A percentile compares a stretch with the other conserved stretches of the same genome.
Conservation (phyloP, 2,329 filamentous ascomycete species). For the Herpotrichia juniperi region DNA sequence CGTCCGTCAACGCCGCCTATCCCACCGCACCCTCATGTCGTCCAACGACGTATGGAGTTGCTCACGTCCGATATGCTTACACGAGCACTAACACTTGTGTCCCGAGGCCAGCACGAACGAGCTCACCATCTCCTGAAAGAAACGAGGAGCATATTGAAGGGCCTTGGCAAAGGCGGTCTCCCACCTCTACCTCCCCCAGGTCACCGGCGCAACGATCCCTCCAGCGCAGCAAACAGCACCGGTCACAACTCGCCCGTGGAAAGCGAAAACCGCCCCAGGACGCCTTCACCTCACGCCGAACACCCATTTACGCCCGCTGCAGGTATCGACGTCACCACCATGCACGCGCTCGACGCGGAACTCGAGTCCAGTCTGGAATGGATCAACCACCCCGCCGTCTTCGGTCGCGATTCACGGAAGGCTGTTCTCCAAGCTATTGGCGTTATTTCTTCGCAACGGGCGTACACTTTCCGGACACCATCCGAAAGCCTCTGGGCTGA, state of each 20-base stretch:
- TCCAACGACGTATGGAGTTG: constrained; percentile 96
- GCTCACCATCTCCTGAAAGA: constrained; percentile 91
- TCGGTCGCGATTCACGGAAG: constrained; percentile 91
- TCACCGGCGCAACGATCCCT: constrained; percentile 43
- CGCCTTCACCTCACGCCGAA: constrained; percentile 45
- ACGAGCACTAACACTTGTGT: constrained; percentile 86
- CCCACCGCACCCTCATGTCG: constrained; percentile 91
- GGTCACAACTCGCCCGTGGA: constrained; percentile 45
- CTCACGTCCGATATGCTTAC: constrained; percentile 98
- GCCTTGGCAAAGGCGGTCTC: constrained; percentile 90
- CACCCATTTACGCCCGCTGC: constrained; percentile 64
- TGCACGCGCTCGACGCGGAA: constrained; percentile 87
- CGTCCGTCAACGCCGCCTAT: constrained; percentile 71
- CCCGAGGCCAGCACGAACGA: constrained; percentile 89
- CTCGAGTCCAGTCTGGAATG: constrained; percentile 91
- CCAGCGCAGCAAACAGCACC: constrained; percentile 46
- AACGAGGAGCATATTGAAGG: constrained; percentile 93
- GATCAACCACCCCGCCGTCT: constrained; percentile 97
- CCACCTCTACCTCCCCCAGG: constrained; percentile 80
- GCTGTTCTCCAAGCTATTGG: constrained; percentile 95
- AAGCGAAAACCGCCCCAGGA: constrained; percentile 43
- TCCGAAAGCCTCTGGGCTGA: constrained; percentile 89
- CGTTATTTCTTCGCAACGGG: constrained; percentile 92
- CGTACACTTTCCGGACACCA: constrained; percentile 89
- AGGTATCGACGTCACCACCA: constrained; percentile 83